Percentiles rank a stretch among this genome's conserved stretches.
Evolutionary conservation across 1,284 basidiomycete genomes (phyloP).

Genomic region (Boletus sp.): DNA sequence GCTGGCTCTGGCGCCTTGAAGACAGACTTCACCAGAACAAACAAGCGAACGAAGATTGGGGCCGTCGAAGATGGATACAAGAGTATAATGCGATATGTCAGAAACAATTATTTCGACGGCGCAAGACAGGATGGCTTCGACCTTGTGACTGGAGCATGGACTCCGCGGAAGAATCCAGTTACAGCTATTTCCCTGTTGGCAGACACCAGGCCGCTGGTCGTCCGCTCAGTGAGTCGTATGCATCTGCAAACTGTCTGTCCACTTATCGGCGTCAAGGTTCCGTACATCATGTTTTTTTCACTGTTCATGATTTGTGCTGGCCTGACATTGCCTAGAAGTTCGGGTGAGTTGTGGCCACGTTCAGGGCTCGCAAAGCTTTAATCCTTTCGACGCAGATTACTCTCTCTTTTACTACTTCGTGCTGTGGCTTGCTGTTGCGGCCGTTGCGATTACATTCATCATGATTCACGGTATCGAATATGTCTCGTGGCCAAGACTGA

Average conservation of each 20-base stretch:
- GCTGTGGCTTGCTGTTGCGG: slow-evolving; percentile 69
- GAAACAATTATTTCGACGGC: slow-evolving; percentile 98
- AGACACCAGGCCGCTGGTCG: slow-evolving; percentile 76
- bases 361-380: slow-evolving; percentile 6
- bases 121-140: slow-evolving; percentile 91
- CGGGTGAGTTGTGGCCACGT: slow-evolving; percentile 53
- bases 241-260: neutral
- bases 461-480: slow-evolving; percentile 80
- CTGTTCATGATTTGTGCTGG: slow-evolving; percentile 85
- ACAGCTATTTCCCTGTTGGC: slow-evolving; percentile 64
- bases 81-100: slow-evolving; percentile 82
- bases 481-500: slow-evolving; percentile 91
- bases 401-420: slow-evolving; percentile 79
- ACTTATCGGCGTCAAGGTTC: slow-evolving; percentile 55
- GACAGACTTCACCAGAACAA: slow-evolving; percentile 94
- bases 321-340: slow-evolving; percentile 76
- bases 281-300: slow-evolving; percentile 78
- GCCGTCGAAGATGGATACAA: slow-evolving; percentile 86
- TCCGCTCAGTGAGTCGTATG: slow-evolving; percentile 66
- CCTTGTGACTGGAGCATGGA: slow-evolving; percentile 89
- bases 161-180: slow-evolving; percentile 68
- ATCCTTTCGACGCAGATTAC: slow-evolving; percentile 48
- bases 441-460: slow-evolving; percentile 65
- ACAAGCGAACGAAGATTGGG: slow-evolving; percentile 81
- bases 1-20: slow-evolving; percentile 95